Base-by-base conservation (phyloP, 108 stramenopile genomes). In the Cyclotella kingstonii region DNA sequence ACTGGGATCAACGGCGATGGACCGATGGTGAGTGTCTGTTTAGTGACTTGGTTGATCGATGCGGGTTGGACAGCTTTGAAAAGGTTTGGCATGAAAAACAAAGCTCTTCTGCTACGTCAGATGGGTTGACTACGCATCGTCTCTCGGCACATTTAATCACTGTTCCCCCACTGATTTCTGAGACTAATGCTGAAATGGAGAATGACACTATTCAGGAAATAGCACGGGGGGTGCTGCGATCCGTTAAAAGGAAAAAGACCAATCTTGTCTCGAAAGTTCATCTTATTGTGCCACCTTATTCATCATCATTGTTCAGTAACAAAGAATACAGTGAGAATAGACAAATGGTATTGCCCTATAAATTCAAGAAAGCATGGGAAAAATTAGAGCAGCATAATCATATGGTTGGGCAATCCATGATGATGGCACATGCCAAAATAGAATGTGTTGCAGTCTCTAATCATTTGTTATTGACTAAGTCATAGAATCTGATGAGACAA, bases 21-120 rank as follows among this genome's bases (percentile, higher is more conserved):
- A 73, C 71, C n/a, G 71, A 73, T 53, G 71, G 71, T 15, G 71
- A 73, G 22, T 73, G 71, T 47, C 40, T 73, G 5, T 73, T 73
- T 30, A 52, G 56, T 29, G 71, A 73, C 18, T 36, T 73, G 34
- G 56, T 73, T 5, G 62, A 57, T 0, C 15, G 29, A 28, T 54
- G 52, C n/a, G 71, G 71, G 1, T 27, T 73, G 50, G 63, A 73
- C 18, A 59, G 63, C 39, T 73, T 73, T 34, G 63, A 63, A 36
- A 46, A 57, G 25, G 36, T 18, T 6, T 35, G 56, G 17, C 30
- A n/a, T n/a, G n/a, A n/a, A n/a, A n/a, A n/a, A n/a, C n/a, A n/a
- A n/a, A n/a, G n/a, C n/a, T n/a, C n/a, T n/a, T n/a, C n/a, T n/a
- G 51, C 23, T 11, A n/a, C 17, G 19, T 33, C 14, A 34, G 66